Conservation (phyloP, 2,329 filamentous ascomycete species). For the Simplicillium sp. region DNA sequence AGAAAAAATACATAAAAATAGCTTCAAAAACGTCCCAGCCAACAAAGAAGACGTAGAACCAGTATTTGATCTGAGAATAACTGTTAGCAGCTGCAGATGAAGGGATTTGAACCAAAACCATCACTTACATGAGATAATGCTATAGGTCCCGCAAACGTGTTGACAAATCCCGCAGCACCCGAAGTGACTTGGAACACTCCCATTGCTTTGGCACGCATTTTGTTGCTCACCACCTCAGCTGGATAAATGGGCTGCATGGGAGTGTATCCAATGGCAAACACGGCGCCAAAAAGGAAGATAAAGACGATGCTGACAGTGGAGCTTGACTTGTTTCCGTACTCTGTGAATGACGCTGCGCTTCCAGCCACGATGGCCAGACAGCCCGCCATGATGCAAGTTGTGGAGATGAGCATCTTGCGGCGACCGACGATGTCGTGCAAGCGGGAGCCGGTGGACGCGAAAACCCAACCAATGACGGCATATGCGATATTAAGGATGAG, state of each 20-base stretch:
- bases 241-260: constrained; percentile 27
- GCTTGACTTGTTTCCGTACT: constrained; percentile 18
- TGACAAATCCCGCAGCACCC: constrained; percentile 26
- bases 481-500: constrained; percentile 27
- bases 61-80: constrained; percentile 18
- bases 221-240: constrained; percentile 25
- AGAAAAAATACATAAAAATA: constrained; percentile 24
- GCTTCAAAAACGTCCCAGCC: constrained; percentile 15
- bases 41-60: constrained; percentile 27
- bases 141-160: constrained; percentile 20
- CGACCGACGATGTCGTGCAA: constrained; percentile 26
- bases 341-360: constrained; percentile 20
- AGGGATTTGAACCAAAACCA: constrained; percentile 19
- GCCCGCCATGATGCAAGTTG: constrained; percentile 21
- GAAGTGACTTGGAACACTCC: constrained; percentile 23
- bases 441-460: constrained; percentile 21
- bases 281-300: constrained; percentile 25
- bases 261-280: constrained; percentile 21
- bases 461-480: constrained; percentile 24
- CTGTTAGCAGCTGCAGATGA: not conserved
- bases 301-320: constrained; percentile 24
- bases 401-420: constrained; percentile 25
- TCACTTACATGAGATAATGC: constrained; percentile 19
- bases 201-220: constrained; percentile 27
- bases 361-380: constrained; percentile 24